These are phyloP conservation scores for Termitomyces titanicus DNA, from an alignment of 768 basidiomycete species.

Conservation along the genomic window DNA sequence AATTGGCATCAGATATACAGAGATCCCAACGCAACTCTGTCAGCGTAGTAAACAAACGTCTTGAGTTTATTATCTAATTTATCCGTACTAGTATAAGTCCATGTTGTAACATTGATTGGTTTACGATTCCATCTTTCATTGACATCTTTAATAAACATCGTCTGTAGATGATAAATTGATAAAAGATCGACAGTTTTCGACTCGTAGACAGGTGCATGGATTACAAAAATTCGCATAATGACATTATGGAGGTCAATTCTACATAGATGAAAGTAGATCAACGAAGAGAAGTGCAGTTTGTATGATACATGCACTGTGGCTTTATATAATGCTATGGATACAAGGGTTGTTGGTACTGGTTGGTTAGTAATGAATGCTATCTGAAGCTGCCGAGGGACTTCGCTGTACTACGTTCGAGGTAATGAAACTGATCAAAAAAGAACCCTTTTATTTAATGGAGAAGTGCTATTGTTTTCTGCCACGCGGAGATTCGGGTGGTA, in stretches of 20 bases:
- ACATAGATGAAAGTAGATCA: not conserved
- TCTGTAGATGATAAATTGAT: not conserved
- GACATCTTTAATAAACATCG: not conserved
- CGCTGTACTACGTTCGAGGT: not conserved
- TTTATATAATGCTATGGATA: constrained; percentile 8
- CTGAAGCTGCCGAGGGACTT: constrained; percentile 4
- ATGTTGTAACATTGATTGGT: constrained; percentile 17
- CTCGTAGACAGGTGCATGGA: no score
- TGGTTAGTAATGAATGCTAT: constrained; percentile 11
- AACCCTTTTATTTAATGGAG: not conserved
- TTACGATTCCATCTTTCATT: not conserved
- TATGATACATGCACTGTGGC: not conserved
- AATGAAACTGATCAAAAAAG: not conserved
- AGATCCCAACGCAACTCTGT: constrained; percentile 40
- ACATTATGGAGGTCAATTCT: not conserved
- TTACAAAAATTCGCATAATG: not conserved
- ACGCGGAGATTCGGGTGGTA: not conserved
- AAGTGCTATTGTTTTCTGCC: not conserved
- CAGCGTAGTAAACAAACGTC: constrained; percentile 29
- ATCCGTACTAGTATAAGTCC: constrained; percentile 7
- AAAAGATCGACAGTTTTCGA: no score
- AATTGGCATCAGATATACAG: constrained; percentile 39
- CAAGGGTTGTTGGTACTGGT: no score
- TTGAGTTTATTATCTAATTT: constrained; percentile 10
- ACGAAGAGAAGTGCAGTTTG: not conserved